phyloP scores from a whole-genome alignment of 345 rosid species.

The Zanthoxylum bungeanum region DNA sequence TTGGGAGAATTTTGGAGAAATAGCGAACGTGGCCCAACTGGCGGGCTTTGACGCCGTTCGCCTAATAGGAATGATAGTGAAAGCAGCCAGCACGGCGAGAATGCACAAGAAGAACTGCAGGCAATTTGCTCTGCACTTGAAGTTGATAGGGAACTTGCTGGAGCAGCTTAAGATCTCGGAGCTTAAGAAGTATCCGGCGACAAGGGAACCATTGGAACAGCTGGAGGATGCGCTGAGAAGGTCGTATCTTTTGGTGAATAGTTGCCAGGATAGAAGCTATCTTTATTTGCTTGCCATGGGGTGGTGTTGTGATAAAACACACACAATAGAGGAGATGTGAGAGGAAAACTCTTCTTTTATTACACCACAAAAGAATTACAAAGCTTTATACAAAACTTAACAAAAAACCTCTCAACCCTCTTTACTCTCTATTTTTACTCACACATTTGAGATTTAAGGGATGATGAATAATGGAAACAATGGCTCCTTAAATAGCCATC shows the following conservation, averaged over 20 bases:
- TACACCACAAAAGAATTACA: no score
- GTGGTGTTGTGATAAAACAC: no score
- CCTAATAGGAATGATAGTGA: constrained; percentile 75
- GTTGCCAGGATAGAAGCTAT: constrained; percentile 90
- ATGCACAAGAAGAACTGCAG: constrained; percentile 97
- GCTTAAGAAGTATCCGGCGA: constrained; percentile 89
- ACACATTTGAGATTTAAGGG: no score
- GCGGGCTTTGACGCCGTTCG: constrained; percentile 81
- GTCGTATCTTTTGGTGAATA: constrained; percentile 74
- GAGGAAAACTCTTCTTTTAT: no score
- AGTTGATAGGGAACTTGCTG: constrained; percentile 83
- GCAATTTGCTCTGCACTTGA: constrained; percentile 89
- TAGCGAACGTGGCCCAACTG: constrained; percentile 78
- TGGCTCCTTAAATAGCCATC: no score
- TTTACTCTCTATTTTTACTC: no score
- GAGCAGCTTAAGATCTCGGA: constrained; percentile 90
- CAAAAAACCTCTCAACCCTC: no score
- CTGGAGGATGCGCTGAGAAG: constrained; percentile 93
- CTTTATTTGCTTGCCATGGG: constrained; percentile 98
- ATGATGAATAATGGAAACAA: no score
- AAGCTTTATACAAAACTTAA: no score
- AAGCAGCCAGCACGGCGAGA: constrained; percentile 82
- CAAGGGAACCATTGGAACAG: constrained; percentile 93
- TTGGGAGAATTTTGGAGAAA: constrained; percentile 84
- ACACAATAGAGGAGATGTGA: no score